Conservation (phyloP, 441 rosid species). For the Adansonia rubrostipa region DNA sequence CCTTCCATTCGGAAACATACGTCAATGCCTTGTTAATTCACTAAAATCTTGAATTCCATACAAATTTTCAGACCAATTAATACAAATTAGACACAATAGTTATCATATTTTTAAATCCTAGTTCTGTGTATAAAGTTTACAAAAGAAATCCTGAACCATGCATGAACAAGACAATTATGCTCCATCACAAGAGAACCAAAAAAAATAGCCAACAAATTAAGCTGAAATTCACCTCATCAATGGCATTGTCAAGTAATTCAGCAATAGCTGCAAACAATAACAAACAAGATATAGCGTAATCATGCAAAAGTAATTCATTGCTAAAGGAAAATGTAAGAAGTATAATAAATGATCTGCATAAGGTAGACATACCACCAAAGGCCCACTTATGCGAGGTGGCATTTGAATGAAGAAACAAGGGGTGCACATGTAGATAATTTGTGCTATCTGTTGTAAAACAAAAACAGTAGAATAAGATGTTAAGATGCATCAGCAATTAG, state of each 20-base stretch:
- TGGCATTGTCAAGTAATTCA: constrained; percentile 91
- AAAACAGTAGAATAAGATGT: constrained; percentile 25
- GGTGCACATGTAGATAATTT: constrained; percentile 88
- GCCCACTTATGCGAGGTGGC: constrained; percentile 99
- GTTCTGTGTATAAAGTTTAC: background rate
- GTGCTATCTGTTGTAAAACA: constrained; percentile 55
- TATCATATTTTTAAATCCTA: background rate
- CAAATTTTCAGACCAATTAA: background rate
- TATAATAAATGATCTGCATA: constrained; percentile 11
- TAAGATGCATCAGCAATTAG: constrained; percentile 17
- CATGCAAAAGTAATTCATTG: constrained; percentile 14
- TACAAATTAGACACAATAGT: background rate
- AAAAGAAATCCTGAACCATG: background rate
- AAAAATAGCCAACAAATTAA: constrained; percentile 20
- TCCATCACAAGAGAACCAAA: constrained; percentile 21
- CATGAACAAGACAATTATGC: constrained; percentile 14
- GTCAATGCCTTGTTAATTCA: constrained; percentile 5
- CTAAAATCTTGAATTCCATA: background rate
- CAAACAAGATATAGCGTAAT: constrained; percentile 24
- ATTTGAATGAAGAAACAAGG: constrained; percentile 97
- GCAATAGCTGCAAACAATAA: constrained; percentile 75
- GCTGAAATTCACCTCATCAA: constrained; percentile 79
- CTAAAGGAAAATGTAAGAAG: background rate
- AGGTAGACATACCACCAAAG: constrained; percentile 78
- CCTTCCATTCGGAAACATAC: background rate